Evolutionary conservation across 345 rosid species (phyloP).

Genomic region (Ceriops decandra): DNA sequence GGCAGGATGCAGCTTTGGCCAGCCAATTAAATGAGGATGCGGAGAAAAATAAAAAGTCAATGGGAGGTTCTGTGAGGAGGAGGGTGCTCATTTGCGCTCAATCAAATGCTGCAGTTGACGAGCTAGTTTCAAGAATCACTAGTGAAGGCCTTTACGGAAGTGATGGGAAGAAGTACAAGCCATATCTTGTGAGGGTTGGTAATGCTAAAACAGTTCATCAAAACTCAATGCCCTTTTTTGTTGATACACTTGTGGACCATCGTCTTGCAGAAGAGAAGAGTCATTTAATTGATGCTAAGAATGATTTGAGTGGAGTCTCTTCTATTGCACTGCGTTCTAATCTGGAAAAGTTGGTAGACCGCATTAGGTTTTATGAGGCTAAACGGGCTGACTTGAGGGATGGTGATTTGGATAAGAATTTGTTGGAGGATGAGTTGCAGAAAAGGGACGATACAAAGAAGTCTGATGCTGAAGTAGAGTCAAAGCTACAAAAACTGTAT

Average conservation of each 20-base stretch:
- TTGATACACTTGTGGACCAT: conserved; percentile 89
- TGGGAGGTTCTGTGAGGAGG: conserved; percentile 51
- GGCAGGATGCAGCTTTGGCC: conserved; percentile 98
- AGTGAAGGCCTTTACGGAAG: conserved; percentile 74
- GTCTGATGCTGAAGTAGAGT: conserved; percentile 63
- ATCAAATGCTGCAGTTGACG: conserved; percentile 99
- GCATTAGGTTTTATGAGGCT: conserved; percentile 71
- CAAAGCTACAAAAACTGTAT: conserved; percentile 63
- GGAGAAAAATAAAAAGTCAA: conserved; percentile 39
- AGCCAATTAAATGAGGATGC: conserved; percentile 59
- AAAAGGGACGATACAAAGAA: conserved; percentile 44
- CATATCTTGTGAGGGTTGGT: conserved; percentile 95
- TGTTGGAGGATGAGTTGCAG: conserved; percentile 40
- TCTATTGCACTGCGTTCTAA: conserved; percentile 60
- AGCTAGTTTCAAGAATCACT: conserved; percentile 79
- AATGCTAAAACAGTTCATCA: conserved; percentile 86
- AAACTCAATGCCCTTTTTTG: conserved; percentile 73
- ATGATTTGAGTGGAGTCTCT: conserved; percentile 41
- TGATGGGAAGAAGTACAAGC: conserved; percentile 85
- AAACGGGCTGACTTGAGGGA: conserved; percentile 78
- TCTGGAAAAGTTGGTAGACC: conserved; percentile 75
- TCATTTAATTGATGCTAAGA: conserved; percentile 41
- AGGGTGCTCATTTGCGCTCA: conserved; percentile 95
- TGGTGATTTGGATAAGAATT: conserved; percentile 47
- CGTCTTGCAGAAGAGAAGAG: conserved; percentile 70